phyloP scores from a whole-genome alignment of 179 eudicot species.

The Spergularia azorica region DNA sequence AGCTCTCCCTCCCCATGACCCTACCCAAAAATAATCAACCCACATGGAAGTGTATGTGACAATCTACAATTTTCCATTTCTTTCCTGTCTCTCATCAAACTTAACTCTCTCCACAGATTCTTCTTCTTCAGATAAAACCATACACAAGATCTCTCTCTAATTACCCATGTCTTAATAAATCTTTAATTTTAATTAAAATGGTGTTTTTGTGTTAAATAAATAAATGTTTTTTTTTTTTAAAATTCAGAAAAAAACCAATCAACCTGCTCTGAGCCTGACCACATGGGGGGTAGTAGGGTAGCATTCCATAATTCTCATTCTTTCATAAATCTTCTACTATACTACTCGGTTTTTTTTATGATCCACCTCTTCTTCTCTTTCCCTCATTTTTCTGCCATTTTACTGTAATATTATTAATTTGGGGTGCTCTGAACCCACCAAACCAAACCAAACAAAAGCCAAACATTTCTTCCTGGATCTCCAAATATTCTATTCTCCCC shows the following conservation, averaged over 20 bases:
- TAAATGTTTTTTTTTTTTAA: not conserved
- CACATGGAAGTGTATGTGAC: conserved; percentile 57
- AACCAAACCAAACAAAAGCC: not conserved
- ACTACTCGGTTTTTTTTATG: conserved; percentile 13
- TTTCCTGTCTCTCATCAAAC: not conserved
- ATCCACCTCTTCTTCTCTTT: conserved; percentile 16
- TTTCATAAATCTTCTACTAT: no score
- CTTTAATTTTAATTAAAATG: no score
- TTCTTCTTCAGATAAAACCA: conserved; percentile 30
- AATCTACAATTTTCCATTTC: not conserved
- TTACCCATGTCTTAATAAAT: not conserved
- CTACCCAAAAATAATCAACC: conserved; percentile 36
- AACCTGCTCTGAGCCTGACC: conserved; percentile 34
- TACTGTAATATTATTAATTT: not conserved
- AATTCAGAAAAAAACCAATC: conserved; percentile 19
- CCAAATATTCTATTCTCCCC: conserved; percentile 30
- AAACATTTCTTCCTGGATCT: conserved; percentile 50
- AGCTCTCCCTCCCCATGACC: conserved; percentile 24
- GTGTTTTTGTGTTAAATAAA: not conserved
- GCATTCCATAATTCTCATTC: conserved; percentile 6
- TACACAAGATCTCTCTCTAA: conserved; percentile 17
- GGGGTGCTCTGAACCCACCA: conserved; percentile 28
- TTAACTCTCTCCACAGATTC: conserved; percentile 27
- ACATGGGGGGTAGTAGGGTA: conserved; percentile 30
- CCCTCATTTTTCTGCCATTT: conserved; percentile 20